Base-by-base conservation (phyloP, 1,139 yeast genomes). In the Barnettozyma hawaiiensis region DNA sequence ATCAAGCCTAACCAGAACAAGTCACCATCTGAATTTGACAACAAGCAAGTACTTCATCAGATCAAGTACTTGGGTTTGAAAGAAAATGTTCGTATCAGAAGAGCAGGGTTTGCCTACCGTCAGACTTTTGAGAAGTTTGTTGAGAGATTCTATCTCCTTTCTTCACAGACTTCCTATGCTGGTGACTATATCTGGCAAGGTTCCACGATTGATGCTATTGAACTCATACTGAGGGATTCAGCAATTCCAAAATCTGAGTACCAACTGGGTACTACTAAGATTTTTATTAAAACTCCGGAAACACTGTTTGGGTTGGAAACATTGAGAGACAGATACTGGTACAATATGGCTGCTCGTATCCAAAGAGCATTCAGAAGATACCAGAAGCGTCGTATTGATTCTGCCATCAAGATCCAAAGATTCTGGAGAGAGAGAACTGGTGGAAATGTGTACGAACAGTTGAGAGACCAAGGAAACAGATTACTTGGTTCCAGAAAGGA, bases 31-130 rank as follows among this genome's bases (percentile, higher is more conserved):
- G 98, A 92, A 55, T 94, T 86, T 61, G 96, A 90, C 58, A 80
- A 81, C 47, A 78, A 77, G 46, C 96, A 89, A 55, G 98, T 92
- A 11, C 70, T 92, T 53, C 98, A 94, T 66, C 99, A 94, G 67
- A 83, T 94, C 51, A 94, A 94, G 60, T 94, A 94, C 62, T 75
- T 94, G 55, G 99, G 99, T 60, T 72, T 94, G 62, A 94, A 92
- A 60, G 98, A 94, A 64, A 94, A 94, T 63, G 97, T 94, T 37
- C 78, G 98, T 52, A 94, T 94, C 53, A 80, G 98, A 70, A 84
- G 98, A 69, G 98, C 99, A 0, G 99, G 99, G 40, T 94, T 94
- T 65, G 98, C 99, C 2, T 92, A 90, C 59, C 82, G 99, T 66
- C 96, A 95, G 50, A 86, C 97, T 0, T 94, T 90, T 66, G 97